Base-by-base conservation (phyloP, 441 rosid genomes). In the Brassica balearica region DNA sequence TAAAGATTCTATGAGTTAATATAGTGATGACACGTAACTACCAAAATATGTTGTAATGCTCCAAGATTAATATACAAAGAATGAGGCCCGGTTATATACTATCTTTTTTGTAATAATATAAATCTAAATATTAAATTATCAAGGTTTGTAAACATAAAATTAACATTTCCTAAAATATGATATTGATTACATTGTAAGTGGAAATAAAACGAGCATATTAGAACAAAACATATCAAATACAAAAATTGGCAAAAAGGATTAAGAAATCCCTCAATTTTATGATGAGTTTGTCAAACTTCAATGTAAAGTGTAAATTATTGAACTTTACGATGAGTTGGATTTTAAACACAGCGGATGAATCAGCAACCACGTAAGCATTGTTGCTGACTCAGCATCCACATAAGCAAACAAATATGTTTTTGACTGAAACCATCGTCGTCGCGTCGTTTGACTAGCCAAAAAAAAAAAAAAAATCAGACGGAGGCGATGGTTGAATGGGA, bases 401-500 rank as follows among this genome's bases (percentile, higher is more conserved):
- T 69, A 69, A 69, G 64, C 27, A 20, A 58, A 7, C 12, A 48
- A 14, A 8, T 23, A 8, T 6, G 20, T 15, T 7, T 15, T 55
- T 51, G 8, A 51, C 8, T 51, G 7, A 14, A 51, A 51, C 15
- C 58, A 14, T 14, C 58, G 19, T 14, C 20, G 58, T 51, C 20
- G 58, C 8, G 8, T 14, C 58, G 58, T 5, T 14, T 6, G 20
- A 51, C 19, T 19, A 51, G 58, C 58, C 17, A 14, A 51, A n/a
- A n/a, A 51, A 51, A 17, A 48, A 51, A 48, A 51, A 51, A 51
- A 51, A 14, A 51, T 2, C 10, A 53, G 59, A 51, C 2, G 17
- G 20, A 1, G 59, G 60, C 79, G 48, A 80, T 75, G 80, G 83
- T 34, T 65, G 90, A 82, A 32, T 62, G 68, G 73, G 85, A 64